phyloP scores from a whole-genome alignment of 805 yeast species.

The Wickerhamomyces tratensis region DNA sequence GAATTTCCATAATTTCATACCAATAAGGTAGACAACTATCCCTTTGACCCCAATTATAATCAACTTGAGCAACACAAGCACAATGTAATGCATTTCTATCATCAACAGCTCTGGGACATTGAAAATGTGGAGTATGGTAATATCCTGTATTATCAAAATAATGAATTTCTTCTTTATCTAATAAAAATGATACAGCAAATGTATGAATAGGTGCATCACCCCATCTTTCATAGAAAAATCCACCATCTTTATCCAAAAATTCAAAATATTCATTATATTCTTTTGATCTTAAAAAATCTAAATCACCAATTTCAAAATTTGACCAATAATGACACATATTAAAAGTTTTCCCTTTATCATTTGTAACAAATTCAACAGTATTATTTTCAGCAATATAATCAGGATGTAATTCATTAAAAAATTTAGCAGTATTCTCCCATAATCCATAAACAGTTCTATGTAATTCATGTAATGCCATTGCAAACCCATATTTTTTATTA shows the following conservation, averaged over 20 bases:
- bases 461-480: constrained; percentile 66
- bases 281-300: constrained; percentile 65
- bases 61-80: constrained; percentile 32
- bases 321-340: constrained; percentile 92
- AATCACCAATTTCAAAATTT: constrained; percentile 76
- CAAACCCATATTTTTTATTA: constrained; percentile 64
- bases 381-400: constrained; percentile 49
- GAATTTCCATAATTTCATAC: constrained; percentile 8
- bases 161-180: constrained; percentile 54
- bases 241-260: constrained; percentile 62
- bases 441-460: constrained; percentile 64
- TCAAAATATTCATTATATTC: constrained; percentile 65
- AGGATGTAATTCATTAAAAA: constrained; percentile 49
- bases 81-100: constrained; percentile 37
- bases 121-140: constrained; percentile 59
- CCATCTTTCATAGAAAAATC: constrained; percentile 87
- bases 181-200: constrained; percentile 63
- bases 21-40: constrained; percentile 17
- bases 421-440: constrained; percentile 57
- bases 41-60: constrained; percentile 16
- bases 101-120: constrained; percentile 53
- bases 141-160: constrained; percentile 75
- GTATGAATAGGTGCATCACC: constrained; percentile 86
- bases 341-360: constrained; percentile 56
- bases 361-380: constrained; percentile 51